Percentiles rank a stretch among this genome's conserved stretches.
These are phyloP conservation scores for Paecilomyces sp. DNA, from an alignment of 2,329 filamentous ascomycete species.

Conservation along the genomic window DNA sequence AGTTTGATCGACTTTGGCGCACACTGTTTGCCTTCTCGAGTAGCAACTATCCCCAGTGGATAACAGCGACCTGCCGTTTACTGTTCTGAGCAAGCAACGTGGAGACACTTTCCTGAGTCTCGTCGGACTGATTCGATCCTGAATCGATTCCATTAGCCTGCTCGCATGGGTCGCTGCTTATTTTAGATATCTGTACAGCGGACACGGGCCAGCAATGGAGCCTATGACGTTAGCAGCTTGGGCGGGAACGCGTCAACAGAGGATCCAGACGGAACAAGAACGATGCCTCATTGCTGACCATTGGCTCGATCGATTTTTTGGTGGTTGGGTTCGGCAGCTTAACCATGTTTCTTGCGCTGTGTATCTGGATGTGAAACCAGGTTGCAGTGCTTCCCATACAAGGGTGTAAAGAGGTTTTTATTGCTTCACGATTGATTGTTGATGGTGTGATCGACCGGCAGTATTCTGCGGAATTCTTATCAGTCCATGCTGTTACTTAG, in stretches of 20 bases:
- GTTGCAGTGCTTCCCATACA: not conserved
- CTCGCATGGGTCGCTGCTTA: not conserved
- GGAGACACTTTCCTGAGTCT: not conserved
- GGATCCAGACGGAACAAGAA: not conserved
- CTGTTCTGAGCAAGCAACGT: not conserved
- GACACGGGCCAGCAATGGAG: not conserved
- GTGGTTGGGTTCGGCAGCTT: not conserved
- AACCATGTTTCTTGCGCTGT: not conserved
- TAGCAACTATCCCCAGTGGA: not conserved
- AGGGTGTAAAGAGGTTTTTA: not conserved
- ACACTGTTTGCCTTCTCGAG: not conserved
- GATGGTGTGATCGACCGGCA: not conserved
- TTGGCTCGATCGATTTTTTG: not conserved
- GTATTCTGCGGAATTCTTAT: not conserved
- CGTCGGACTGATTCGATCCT: not conserved
- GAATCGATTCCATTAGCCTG: not conserved
- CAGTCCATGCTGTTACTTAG: not conserved
- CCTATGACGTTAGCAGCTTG: not conserved
- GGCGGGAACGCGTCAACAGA: not conserved
- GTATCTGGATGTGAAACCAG: not conserved
- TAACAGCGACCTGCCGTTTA: not conserved
- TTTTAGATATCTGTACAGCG: not conserved
- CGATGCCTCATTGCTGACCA: not conserved
- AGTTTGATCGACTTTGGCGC: not conserved
- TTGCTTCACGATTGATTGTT: not conserved